Evolutionary conservation across 441 rosid genomes (phyloP), one percentile per base, ranked within the genome.

Genomic region (Erodium texanum): DNA sequence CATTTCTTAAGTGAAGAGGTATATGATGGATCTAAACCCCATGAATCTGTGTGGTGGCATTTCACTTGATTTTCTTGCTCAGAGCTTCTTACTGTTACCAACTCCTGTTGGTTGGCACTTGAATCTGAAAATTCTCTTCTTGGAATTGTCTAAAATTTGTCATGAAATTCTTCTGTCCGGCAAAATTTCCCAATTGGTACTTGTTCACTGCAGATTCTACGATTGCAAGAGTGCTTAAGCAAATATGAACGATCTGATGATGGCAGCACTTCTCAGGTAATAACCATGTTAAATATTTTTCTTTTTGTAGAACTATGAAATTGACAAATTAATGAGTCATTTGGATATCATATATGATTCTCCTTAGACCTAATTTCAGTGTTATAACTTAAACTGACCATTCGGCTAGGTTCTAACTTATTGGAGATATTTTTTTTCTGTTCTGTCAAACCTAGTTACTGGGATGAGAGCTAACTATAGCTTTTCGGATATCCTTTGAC

Each of bases 1-100:
- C 98, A 90, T 82, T 88, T 90, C 78, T 80, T 92, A 71, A 90
- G 96, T 61, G 97, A 91, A 82, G 98, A 93, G 95, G 99, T 90
- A 82, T 65, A 20, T 38, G 68, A 12, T 77, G 67, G 48, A 43
- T 54, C 58, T 23, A 16, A 36, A 56, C 12, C 36, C 1, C 56
- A 65, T 62, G 2, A 66, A 66, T 71, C 45, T 29, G 38, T 75
- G 66, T 66, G 58, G 0, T 34, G 66, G 41, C 70, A 48, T 32
- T 73, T 23, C 43, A 63, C 73, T 27, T 68, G 52, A 54, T 64
- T 68, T 67, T 66, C 23, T 2, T 18, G 56, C 64, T 43, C 63
- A 20, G 27, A 12, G 63, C 63, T 20, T 22, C 14, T 59, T 23
- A 7, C 18, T 20, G 22, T 22, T 20, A 59, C 29, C 19, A 48